Percentiles rank a stretch among this genome's conserved stretches.
phyloP scores from a whole-genome alignment of 202 grass and related monocot genomes.

The Musa balbisiana region DNA sequence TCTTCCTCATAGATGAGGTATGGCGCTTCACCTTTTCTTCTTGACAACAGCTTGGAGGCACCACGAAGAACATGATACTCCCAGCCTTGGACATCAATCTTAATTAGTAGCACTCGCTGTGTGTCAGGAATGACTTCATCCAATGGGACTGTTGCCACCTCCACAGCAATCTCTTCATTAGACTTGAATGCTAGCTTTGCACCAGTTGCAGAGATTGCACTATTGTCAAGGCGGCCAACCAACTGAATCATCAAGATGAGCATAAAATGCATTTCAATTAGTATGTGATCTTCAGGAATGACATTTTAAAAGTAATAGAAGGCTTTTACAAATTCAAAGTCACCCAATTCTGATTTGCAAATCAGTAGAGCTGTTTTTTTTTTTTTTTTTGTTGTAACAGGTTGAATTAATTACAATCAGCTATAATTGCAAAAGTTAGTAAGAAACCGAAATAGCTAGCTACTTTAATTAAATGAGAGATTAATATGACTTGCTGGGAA shows the following conservation, averaged over 20 bases:
- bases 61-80: conserved; percentile 87
- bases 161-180: conserved; percentile 64
- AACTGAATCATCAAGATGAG: conserved; percentile 47
- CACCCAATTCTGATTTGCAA: background rate
- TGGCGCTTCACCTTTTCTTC: conserved; percentile 72
- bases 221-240: conserved; percentile 85
- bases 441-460: background rate
- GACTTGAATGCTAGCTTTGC: conserved; percentile 85
- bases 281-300: background rate
- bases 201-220: conserved; percentile 92
- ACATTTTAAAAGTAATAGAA: background rate
- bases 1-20: conserved; percentile 97
- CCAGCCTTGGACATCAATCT: conserved; percentile 97
- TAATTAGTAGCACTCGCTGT: conserved; percentile 56
- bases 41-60: conserved; percentile 60
- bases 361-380: background rate
- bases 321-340: background rate
- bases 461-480: background rate
- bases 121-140: conserved; percentile 70
- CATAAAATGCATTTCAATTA: conserved; percentile 11
- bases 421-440: background rate
- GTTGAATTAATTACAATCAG: background rate
- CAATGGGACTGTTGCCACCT: conserved; percentile 68
- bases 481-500: background rate
- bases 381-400: background rate